Conservation (phyloP, 768 basidiomycete genomes). For the Collybiopsis luxurians region DNA sequence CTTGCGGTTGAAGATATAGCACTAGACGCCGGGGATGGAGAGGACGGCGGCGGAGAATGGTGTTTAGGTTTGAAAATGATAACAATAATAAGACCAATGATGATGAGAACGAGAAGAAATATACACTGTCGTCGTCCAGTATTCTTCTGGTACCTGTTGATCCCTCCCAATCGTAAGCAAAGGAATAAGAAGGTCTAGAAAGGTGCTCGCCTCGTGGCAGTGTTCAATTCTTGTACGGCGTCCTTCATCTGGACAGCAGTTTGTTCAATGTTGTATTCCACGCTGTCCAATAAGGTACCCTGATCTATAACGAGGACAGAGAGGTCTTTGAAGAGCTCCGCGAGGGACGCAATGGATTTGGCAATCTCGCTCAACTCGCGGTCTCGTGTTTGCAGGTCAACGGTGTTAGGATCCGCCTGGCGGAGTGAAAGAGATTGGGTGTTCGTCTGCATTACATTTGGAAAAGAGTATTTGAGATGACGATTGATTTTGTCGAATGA, state of each 20-base stretch:
- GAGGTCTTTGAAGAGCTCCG: slow-evolving; percentile 96
- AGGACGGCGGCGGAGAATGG: slow-evolving; percentile 32
- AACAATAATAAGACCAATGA: slow-evolving; percentile 82
- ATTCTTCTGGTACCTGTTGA: slow-evolving; percentile 83
- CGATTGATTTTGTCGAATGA: too few relatives aligned
- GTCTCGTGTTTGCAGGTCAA: slow-evolving; percentile 43
- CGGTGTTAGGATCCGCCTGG: slow-evolving; percentile 37
- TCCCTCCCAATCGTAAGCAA: background rate
- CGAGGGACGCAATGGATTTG: slow-evolving; percentile 84
- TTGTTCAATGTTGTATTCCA: slow-evolving; percentile 97
- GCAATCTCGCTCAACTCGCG: slow-evolving; percentile 88
- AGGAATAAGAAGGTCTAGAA: slow-evolving; percentile 2
- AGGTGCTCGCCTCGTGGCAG: slow-evolving; percentile 70
- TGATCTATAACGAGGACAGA: slow-evolving; percentile 95
- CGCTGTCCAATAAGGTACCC: slow-evolving; percentile 92
- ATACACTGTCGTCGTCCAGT: slow-evolving; percentile 93
- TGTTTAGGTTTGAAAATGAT: slow-evolving; percentile 91
- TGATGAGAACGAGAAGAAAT: slow-evolving; percentile 85
- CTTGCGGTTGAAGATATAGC: slow-evolving; percentile 15
- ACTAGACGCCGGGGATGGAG: slow-evolving; percentile 10
- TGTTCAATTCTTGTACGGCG: slow-evolving; percentile 79
- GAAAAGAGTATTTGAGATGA: too few relatives aligned
- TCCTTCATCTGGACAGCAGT: slow-evolving; percentile 79
- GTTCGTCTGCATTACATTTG: slow-evolving; percentile 19
- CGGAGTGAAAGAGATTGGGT: slow-evolving; percentile 32